Evolutionary conservation across 1,284 basidiomycete genomes (phyloP).

Genomic region (Mycosarcoma mackinlayi): DNA sequence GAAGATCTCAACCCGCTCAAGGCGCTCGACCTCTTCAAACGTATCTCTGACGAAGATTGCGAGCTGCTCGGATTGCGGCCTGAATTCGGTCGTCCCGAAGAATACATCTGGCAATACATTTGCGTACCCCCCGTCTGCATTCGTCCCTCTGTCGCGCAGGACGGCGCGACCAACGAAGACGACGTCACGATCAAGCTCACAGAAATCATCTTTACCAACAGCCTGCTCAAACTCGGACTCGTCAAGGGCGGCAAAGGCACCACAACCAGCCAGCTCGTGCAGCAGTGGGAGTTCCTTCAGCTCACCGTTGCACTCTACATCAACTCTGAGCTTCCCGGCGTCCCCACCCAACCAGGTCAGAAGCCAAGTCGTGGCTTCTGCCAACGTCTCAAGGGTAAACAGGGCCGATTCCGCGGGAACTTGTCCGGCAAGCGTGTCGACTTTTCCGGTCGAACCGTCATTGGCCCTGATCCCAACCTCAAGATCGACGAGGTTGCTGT

Average conservation of each 20-base stretch:
- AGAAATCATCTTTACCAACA: conserved; percentile 96
- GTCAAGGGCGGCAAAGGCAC: conserved; percentile 72
- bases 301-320: conserved; percentile 96
- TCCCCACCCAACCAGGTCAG: conserved; percentile 57
- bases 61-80: conserved; percentile 93
- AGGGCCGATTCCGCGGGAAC: conserved; percentile 98
- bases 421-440: conserved; percentile 99
- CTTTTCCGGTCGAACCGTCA: conserved; percentile 97
- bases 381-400: conserved; percentile 97
- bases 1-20: conserved; percentile 96
- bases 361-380: conserved; percentile 79
- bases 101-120: conserved; percentile 99
- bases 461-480: conserved; percentile 97
- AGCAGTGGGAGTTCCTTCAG: conserved; percentile 98
- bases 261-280: conserved; percentile 70
- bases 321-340: conserved; percentile 94
- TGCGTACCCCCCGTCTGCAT: conserved; percentile 98
- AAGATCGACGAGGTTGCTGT: conserved; percentile 89
- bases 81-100: conserved; percentile 89
- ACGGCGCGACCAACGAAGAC: conserved; percentile 85
- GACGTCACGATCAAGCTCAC: conserved; percentile 97
- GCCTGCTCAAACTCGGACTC: conserved; percentile 89
- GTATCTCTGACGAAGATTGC: conserved; percentile 93
- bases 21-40: conserved; percentile 89
- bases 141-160: conserved; percentile 94